Percentiles rank a stretch among this genome's conserved stretches.
These are phyloP conservation scores for Prototheca stagnorum DNA, from an alignment of 163 green algal genomes.

Conservation along the genomic window DNA sequence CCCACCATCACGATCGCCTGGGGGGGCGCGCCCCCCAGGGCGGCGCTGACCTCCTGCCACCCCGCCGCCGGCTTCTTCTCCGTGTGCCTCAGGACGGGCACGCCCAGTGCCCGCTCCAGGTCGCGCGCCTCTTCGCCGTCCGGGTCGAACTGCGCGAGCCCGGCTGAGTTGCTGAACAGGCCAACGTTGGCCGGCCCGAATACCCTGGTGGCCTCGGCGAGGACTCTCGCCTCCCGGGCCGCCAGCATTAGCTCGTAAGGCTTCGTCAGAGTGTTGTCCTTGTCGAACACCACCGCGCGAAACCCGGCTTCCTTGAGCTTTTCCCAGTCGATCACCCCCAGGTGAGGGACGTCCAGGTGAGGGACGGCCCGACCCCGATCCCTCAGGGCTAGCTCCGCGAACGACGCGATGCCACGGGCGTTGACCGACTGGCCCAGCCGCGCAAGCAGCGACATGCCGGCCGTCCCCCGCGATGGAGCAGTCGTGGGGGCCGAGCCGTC, in stretches of 20 bases:
- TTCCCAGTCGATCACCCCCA: slow-evolving; percentile 47
- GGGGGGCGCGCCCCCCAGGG: slow-evolving; percentile 46
- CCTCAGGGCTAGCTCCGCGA: slow-evolving; percentile 9
- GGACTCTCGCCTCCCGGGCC: too few species aligned
- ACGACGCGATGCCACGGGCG: neutral
- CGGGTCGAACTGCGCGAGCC: slow-evolving; percentile 57
- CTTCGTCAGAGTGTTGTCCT: slow-evolving; percentile 71
- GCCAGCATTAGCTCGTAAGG: too few species aligned
- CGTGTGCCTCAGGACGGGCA: slow-evolving; percentile 58
- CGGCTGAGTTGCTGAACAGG: slow-evolving; percentile 66
- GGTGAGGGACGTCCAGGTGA: slow-evolving; percentile 45
- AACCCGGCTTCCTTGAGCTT: slow-evolving; percentile 41
- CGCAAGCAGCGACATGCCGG: neutral
- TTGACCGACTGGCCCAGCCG: neutral
- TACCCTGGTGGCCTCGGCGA: too few species aligned
- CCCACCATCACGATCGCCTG: slow-evolving; percentile 67
- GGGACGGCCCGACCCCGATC: slow-evolving; percentile 39
- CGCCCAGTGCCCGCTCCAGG: slow-evolving; percentile 47
- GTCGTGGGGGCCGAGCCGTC: too few species aligned
- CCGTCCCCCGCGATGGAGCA: too few species aligned
- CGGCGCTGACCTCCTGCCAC: slow-evolving; percentile 37
- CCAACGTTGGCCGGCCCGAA: too few species aligned
- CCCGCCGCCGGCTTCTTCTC: slow-evolving; percentile 76
- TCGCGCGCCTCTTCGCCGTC: slow-evolving; percentile 44
- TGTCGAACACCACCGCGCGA: slow-evolving; percentile 57